phyloP scores from a whole-genome alignment of 176 grass and related monocot species.

The Miscanthus lutarioriparius region DNA sequence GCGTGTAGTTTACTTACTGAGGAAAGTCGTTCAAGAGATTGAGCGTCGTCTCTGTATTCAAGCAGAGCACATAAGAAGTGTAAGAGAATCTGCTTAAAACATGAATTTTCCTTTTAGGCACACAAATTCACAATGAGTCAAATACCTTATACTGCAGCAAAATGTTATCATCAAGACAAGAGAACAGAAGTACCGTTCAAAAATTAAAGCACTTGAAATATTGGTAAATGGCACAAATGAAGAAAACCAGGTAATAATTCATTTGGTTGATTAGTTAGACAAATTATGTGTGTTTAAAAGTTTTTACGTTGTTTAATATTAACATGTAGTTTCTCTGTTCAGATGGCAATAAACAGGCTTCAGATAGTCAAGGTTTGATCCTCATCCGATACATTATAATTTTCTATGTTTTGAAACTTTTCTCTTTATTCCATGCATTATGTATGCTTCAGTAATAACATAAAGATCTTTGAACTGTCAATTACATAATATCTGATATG shows the following conservation, averaged over 20 bases:
- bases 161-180: constrained; percentile 73
- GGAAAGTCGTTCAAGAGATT: constrained; percentile 96
- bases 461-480: not conserved
- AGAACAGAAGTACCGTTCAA: constrained; percentile 79
- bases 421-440: not conserved
- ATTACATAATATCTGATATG: not conserved
- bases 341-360: constrained; percentile 66
- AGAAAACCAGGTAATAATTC: constrained; percentile 73
- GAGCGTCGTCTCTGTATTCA: constrained; percentile 88
- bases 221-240: constrained; percentile 91
- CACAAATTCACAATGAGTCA: constrained; percentile 36
- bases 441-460: constrained; percentile 14
- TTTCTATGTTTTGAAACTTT: not conserved
- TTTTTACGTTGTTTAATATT: constrained; percentile 14
- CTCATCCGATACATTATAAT: not conserved
- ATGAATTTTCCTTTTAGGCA: constrained; percentile 12
- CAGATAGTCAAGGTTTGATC: constrained; percentile 62
- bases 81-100: constrained; percentile 43
- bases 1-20: constrained; percentile 86
- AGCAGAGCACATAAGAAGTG: constrained; percentile 97
- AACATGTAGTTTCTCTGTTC: constrained; percentile 34
- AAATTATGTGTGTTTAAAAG: not conserved
- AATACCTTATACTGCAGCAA: constrained; percentile 62
- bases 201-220: constrained; percentile 74
- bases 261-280: constrained; percentile 13